Base-by-base conservation (phyloP, 331 rosid species). In the Saraca asoca region DNA sequence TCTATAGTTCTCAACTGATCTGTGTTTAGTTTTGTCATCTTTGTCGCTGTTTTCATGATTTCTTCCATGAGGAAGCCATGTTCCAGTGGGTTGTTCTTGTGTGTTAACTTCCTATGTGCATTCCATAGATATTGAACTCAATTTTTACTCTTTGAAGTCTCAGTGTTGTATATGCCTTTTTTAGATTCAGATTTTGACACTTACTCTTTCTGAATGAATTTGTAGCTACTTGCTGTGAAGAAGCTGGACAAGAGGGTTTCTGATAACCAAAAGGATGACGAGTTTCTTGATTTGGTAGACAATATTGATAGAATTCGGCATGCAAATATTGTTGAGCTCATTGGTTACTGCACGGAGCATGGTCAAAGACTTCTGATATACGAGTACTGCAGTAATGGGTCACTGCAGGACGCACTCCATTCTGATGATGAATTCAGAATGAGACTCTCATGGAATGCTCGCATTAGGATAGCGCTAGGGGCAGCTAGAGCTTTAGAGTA, bases 401-500 rank as follows among this genome's bases (percentile, higher is more conserved):
- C 98, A 2, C 81, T 92, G 69, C 84, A 83, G 60, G 96, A 87
- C 68, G 85, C 83, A 48, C 75, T 92, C 66, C 98, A 92, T 81
- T 75, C 79, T 15, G 89, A 85, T 24, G 87, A 87, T 52, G 98
- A 89, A 68, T 81, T 61, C 50, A 83, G 77, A 71, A 80, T 68
- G 68, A 83, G 68, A 31, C 81, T 87, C 49, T 78, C 96, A 0
- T 92, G 98, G 98, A 87, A 85, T 81, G 59, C 84, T 64, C 95
- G 98, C 44, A 79, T 87, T 77, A 78, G 83, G 80, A 82, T 89
- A 86, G 96, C 98, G 62, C 96, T 89, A n/a, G 93, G 82, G 38
- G 88, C 98, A 53, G 95, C 98, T 67, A 82, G 95, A 83, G 96
- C 96, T 44, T 82, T 92, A 58, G 95, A 87, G 96, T 92, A 83